Evolutionary conservation across 805 yeast species (phyloP), one percentile per base, ranked within the genome.

Genomic region (Metschnikowia bowlesiae): DNA sequence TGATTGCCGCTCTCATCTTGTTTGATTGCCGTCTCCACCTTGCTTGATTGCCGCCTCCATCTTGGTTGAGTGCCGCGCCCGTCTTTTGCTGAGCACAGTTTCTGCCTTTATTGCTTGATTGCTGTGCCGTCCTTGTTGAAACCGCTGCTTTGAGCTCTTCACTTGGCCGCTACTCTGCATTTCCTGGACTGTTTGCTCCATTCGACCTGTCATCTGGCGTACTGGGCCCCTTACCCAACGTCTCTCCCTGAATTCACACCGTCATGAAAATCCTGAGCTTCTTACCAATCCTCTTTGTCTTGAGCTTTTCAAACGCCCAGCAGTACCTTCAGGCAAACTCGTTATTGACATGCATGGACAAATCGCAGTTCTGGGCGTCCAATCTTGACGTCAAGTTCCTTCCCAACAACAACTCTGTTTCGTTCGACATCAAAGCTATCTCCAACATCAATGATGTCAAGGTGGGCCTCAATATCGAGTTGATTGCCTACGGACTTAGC

Each of bases 261-360:
- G 18, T 8, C 16, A 43, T 43, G 46, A 43, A 34, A n/a, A 10
- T 43, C 33, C 29, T 31, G 29, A 18, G 8, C n/a, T 26, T 43
- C 26, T 5, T 44, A 3, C 28, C 46, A 5, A 8, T 43, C 22
- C 16, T 48, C 34, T 39, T 38, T 30, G 13, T 41, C 6, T 37
- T 46, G 39, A 50, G 47, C 48, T 16, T 55, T 7, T 61, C 54
- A 7, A 31, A 50, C 8, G 73, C 65, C 26, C 54, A 39, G 28
- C 56, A 53, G 30, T 60, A 57, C 49, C 65, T 83, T 50, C 71
- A 67, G 54, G 79, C 94, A 0, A 66, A 81, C 16, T 89, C 97
- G 8, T 74, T 94, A 57, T 73, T 92, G 59, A 88, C 98, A 37
- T 94, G 99, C 73, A 91, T 90, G 96, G 85, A 83, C 39, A 74